A percentile compares a stretch with the other conserved stretches of the same genome.
These are phyloP conservation scores for Narthecium ossifragum DNA, from an alignment of 106 monocot genomes.

Conservation along the genomic window DNA sequence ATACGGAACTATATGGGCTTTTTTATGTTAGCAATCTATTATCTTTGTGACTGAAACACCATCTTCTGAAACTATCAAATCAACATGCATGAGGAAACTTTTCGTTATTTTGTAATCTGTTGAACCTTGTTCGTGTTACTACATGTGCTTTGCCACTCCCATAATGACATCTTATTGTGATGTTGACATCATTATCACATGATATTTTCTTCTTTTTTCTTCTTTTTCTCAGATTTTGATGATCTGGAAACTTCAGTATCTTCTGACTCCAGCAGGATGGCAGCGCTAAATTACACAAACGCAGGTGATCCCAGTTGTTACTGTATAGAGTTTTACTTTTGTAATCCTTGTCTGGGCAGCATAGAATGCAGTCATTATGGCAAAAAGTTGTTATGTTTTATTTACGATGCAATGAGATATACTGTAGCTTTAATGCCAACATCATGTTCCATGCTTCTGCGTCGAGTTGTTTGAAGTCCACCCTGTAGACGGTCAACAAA, in stretches of 20 bases:
- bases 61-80: too few relatives aligned
- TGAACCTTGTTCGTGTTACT: too few relatives aligned
- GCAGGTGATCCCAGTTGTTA: slow-evolving; percentile 38
- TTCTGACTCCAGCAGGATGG: slow-evolving; percentile 35
- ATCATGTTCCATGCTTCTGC: not conserved
- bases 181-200: not conserved
- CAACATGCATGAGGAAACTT: too few relatives aligned
- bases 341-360: not conserved
- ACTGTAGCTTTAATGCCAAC: not conserved
- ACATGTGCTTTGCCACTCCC: too few relatives aligned
- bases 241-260: slow-evolving; percentile 61
- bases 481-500: too few relatives aligned
- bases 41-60: too few relatives aligned
- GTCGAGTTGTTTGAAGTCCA: too few relatives aligned
- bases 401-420: not conserved
- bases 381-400: not conserved
- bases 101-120: too few relatives aligned
- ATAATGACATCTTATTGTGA: too few relatives aligned
- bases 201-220: not conserved
- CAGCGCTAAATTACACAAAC: slow-evolving; percentile 62
- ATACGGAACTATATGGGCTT: too few relatives aligned
- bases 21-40: too few relatives aligned
- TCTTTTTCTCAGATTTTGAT: slow-evolving; percentile 58
- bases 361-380: not conserved
- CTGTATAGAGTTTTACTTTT: not conserved